phyloP scores from a whole-genome alignment of 2,329 filamentous ascomycete genomes.

The Fusarium nodosum region DNA sequence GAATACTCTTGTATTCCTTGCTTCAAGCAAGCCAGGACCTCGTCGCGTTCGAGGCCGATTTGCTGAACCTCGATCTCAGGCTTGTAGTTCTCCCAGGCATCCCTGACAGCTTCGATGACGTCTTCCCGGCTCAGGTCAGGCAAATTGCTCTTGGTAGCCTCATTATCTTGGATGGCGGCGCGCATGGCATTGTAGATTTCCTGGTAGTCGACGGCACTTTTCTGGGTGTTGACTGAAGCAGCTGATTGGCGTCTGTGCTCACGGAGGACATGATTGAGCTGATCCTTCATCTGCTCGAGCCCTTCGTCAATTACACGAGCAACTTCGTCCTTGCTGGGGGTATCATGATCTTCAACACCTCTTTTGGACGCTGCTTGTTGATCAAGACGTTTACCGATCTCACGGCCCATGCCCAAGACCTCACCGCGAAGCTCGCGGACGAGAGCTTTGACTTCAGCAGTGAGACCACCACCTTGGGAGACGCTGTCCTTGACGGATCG shows the following conservation, averaged over 20 bases:
- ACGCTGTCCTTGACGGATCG: constrained; percentile 93
- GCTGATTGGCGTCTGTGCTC: constrained; percentile 80
- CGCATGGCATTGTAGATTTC: constrained; percentile 90
- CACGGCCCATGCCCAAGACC: constrained; percentile 93
- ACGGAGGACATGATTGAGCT: constrained; percentile 83
- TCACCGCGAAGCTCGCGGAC: constrained; percentile 92
- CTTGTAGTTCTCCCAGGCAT: constrained; percentile 95
- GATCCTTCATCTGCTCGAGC: constrained; percentile 83
- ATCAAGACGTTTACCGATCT: constrained; percentile 83
- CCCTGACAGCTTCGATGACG: constrained; percentile 86
- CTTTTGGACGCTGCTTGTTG: constrained; percentile 73
- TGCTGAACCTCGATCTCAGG: constrained; percentile 93
- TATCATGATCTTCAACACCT: constrained; percentile 61
- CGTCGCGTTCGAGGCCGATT: constrained; percentile 89
- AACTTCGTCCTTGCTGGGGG: constrained; percentile 76
- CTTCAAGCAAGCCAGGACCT: constrained; percentile 87
- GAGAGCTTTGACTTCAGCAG: constrained; percentile 90
- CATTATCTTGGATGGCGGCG: constrained; percentile 76
- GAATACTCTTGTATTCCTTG: constrained; percentile 86
- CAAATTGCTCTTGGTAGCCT: constrained; percentile 58
- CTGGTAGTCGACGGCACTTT: constrained; percentile 77
- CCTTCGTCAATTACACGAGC: constrained; percentile 83
- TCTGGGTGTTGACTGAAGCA: constrained; percentile 72
- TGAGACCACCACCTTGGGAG: constrained; percentile 87
- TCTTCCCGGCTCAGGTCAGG: constrained; percentile 78